A percentile compares a stretch with the other conserved stretches of the same genome.
Evolutionary conservation across 2,329 filamentous ascomycete species (phyloP).

Genomic region (Aspergillus pseudoviridinutans): DNA sequence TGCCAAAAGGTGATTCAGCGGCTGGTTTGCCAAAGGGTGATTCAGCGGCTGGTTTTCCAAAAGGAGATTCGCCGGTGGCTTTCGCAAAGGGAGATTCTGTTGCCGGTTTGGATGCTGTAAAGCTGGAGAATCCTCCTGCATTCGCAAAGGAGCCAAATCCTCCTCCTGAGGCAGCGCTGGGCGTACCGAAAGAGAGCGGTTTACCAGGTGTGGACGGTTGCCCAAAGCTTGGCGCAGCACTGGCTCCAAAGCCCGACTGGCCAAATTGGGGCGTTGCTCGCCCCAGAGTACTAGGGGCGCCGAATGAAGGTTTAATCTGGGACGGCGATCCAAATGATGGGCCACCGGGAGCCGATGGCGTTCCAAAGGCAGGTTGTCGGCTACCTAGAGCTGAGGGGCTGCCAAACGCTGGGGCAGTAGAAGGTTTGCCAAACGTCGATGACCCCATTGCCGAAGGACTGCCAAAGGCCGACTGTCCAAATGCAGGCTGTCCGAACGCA

Average conservation of each 20-base stretch:
- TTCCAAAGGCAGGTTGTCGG: conserved; percentile 24
- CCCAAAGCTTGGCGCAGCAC: conserved; percentile 22
- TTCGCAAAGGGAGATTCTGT: conserved; percentile 27
- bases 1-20: conserved; percentile 20
- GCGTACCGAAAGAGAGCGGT: conserved; percentile 19
- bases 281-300: conserved; percentile 31
- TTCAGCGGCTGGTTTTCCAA: conserved; percentile 11
- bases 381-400: conserved; percentile 19
- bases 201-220: conserved; percentile 28
- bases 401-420: conserved; percentile 20
- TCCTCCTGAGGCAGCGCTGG: conserved; percentile 18
- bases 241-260: conserved; percentile 19
- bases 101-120: conserved; percentile 21
- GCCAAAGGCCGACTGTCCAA: conserved; percentile 13
- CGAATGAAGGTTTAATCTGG: conserved; percentile 28
- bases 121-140: conserved; percentile 20
- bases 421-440: conserved; percentile 26
- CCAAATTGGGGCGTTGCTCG: conserved; percentile 29
- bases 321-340: conserved; percentile 35
- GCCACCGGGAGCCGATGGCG: conserved; percentile 23
- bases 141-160: conserved; percentile 35
- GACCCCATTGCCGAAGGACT: conserved; percentile 25
- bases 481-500: conserved; percentile 23
- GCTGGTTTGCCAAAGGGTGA: conserved; percentile 19
- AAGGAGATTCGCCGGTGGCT: conserved; percentile 17